Conservation (phyloP, 2,329 filamentous ascomycete genomes). For the Fusarium phyllophilum region DNA sequence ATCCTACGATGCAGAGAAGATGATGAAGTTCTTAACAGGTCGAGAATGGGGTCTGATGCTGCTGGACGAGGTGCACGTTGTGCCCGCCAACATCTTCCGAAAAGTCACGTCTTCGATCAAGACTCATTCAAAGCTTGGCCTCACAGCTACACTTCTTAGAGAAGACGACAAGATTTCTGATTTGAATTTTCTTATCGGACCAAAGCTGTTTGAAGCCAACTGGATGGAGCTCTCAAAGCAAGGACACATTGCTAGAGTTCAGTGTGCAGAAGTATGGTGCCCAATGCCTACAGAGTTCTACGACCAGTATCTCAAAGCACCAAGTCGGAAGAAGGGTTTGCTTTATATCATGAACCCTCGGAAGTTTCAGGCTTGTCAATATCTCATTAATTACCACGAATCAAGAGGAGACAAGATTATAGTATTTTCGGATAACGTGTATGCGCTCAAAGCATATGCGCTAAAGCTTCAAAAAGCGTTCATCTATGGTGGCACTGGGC, state of each 20-base stretch:
- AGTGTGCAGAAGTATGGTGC: slow-evolving; percentile 99
- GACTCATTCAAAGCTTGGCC: slow-evolving; percentile 91
- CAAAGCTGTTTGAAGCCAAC: slow-evolving; percentile 97
- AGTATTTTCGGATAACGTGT: slow-evolving; percentile 97
- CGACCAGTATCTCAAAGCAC: slow-evolving; percentile 85
- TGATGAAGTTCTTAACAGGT: slow-evolving; percentile 92
- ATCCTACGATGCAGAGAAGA: slow-evolving; percentile 93
- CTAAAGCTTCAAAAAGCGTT: slow-evolving; percentile 85
- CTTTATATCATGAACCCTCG: slow-evolving; percentile 97
- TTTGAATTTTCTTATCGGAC: slow-evolving; percentile 95
- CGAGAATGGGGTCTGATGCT: slow-evolving; percentile 98
- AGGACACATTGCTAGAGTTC: slow-evolving; percentile 95
- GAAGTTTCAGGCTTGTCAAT: slow-evolving; percentile 97
- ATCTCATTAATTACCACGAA: slow-evolving; percentile 98
- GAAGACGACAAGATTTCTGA: slow-evolving; percentile 99
- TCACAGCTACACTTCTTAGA: slow-evolving; percentile 92
- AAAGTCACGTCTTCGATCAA: slow-evolving; percentile 94
- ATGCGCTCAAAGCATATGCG: slow-evolving; percentile 87
- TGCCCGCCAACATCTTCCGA: slow-evolving; percentile 95
- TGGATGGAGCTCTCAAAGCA: slow-evolving; percentile 99
- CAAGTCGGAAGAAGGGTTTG: slow-evolving; percentile 58
- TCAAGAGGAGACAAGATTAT: slow-evolving; percentile 96
- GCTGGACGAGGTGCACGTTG: slow-evolving; percentile 96
- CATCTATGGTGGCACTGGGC: slow-evolving; percentile 89
- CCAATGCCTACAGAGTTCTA: slow-evolving; percentile 99